Evolutionary conservation across 805 yeast genomes (phyloP).

Genomic region (Ogataea angusta): DNA sequence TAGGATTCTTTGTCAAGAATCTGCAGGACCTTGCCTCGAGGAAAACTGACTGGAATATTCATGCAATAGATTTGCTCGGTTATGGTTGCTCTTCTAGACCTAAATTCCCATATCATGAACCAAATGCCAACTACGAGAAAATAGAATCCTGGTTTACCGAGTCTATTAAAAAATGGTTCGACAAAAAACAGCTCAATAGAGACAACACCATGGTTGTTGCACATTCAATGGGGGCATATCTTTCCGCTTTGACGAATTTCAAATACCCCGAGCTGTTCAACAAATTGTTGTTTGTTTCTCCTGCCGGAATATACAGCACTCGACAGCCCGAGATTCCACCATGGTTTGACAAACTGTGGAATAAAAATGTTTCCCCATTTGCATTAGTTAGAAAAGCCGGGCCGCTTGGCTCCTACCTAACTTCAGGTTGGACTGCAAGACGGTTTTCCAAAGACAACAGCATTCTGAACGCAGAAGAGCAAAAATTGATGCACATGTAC

Average conservation of each 20-base stretch:
- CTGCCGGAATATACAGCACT: conserved; percentile 76
- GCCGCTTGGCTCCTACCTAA: conserved; percentile 77
- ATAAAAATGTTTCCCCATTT: conserved; percentile 76
- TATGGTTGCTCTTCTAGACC: conserved; percentile 90
- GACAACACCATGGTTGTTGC: conserved; percentile 62
- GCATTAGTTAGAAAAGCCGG: conserved; percentile 72
- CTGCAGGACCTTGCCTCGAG: conserved; percentile 38
- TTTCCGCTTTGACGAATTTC: conserved; percentile 65
- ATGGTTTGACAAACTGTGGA: conserved; percentile 83
- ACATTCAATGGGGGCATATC: conserved; percentile 91
- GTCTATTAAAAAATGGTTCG: conserved; percentile 63
- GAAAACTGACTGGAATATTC: conserved; percentile 62
- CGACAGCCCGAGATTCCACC: conserved; percentile 52
- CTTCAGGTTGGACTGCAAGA: conserved; percentile 86
- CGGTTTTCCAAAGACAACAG: conserved; percentile 55
- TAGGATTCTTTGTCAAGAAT: conserved; percentile 76
- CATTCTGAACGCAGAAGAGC: conserved; percentile 41
- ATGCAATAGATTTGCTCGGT: conserved; percentile 85
- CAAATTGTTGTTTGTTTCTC: conserved; percentile 77
- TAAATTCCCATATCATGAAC: conserved; percentile 44
- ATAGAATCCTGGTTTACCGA: conserved; percentile 66
- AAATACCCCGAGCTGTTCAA: conserved; percentile 57
- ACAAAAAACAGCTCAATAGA: conserved; percentile 33
- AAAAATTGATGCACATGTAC: conserved; percentile 65
- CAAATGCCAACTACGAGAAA: conserved; percentile 38